Percentiles rank a stretch among this genome's conserved stretches.
Conservation (phyloP, 129 eudicot genomes). For the Escallonia rubra region DNA sequence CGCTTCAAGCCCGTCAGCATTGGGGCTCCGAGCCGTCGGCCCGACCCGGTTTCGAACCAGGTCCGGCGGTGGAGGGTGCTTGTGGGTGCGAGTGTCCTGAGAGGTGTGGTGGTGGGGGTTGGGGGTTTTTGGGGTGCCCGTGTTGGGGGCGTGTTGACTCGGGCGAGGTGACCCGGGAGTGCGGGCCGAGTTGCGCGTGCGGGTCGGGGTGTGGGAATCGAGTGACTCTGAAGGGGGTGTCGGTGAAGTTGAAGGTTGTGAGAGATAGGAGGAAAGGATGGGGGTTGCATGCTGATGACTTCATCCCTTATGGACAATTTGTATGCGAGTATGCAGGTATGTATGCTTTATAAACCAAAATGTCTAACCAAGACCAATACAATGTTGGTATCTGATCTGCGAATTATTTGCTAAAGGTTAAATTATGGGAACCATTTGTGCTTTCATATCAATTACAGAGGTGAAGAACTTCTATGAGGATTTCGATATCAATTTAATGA, state of each 20-base stretch:
- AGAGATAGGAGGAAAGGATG: conserved; percentile 60
- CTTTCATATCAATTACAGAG: too few species aligned
- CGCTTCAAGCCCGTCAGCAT: conserved; percentile 30
- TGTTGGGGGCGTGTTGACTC: conserved; percentile 28
- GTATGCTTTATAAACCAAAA: too few species aligned
- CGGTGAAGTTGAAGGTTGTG: conserved; percentile 52
- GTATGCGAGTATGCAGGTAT: conserved; percentile 95
- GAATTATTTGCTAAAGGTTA: too few species aligned
- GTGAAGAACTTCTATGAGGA: too few species aligned
- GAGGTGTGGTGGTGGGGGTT: conserved; percentile 18
- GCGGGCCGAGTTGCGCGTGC: conserved; percentile 70
- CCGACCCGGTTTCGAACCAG: conserved; percentile 10
- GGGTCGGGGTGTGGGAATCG: conserved; percentile 56
- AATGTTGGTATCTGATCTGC: too few species aligned
- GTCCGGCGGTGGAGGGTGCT: conserved; percentile 28
- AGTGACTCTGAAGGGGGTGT: conserved; percentile 49
- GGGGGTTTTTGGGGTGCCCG: conserved; percentile 23
- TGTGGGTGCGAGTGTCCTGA: conserved; percentile 47
- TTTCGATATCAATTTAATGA: too few species aligned
- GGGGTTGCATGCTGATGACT: conserved; percentile 66
- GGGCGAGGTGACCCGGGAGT: conserved; percentile 45
- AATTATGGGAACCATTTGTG: too few species aligned
- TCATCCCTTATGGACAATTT: conserved; percentile 44
- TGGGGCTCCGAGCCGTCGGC: conserved; percentile 44
- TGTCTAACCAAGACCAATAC: too few species aligned